Percentiles rank a stretch among this genome's conserved stretches.
Evolutionary conservation across 75 land plant genomes (phyloP).

Genomic region (Sequoiadendron giganteum): DNA sequence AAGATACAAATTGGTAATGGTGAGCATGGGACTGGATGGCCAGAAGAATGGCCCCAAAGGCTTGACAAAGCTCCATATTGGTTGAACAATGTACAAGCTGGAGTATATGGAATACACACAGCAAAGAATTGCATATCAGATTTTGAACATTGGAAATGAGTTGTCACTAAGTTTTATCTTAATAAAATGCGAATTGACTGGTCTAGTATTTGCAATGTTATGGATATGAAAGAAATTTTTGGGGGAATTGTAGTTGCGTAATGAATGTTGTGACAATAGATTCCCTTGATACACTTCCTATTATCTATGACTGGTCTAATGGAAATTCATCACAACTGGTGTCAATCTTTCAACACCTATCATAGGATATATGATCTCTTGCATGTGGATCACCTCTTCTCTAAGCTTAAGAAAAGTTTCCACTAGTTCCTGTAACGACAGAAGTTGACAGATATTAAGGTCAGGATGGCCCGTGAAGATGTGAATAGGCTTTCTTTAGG

Average conservation of each 20-base stretch:
- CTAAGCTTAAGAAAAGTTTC: slow-evolving; percentile 64
- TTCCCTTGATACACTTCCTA: slow-evolving; percentile 80
- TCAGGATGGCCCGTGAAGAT: too few relatives aligned
- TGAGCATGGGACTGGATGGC: slow-evolving; percentile 82
- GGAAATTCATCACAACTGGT: slow-evolving; percentile 89
- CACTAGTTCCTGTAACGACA: too few relatives aligned
- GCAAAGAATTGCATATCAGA: slow-evolving; percentile 50
- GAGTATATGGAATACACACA: slow-evolving; percentile 68
- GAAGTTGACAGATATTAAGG: too few relatives aligned
- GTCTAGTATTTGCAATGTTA: slow-evolving; percentile 64
- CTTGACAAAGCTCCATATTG: slow-evolving; percentile 69
- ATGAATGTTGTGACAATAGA: slow-evolving; percentile 86
- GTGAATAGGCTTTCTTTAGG: too few relatives aligned
- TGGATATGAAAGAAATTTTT: slow-evolving; percentile 88
- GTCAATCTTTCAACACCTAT: slow-evolving; percentile 82
- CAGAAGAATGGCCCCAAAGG: slow-evolving; percentile 83
- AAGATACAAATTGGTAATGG: slow-evolving; percentile 57
- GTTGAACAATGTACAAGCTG: slow-evolving; percentile 47
- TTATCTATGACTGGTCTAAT: slow-evolving; percentile 74
- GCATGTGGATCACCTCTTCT: slow-evolving; percentile 85
- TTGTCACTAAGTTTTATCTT: slow-evolving; percentile 63
- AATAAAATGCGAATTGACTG: slow-evolving; percentile 72
- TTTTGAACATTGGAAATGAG: slow-evolving; percentile 65
- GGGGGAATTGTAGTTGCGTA: slow-evolving; percentile 97
- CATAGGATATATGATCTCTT: slow-evolving; percentile 84